Base-by-base conservation (phyloP, 2,329 filamentous ascomycete genomes). In the Chrysoporthe puriensis region DNA sequence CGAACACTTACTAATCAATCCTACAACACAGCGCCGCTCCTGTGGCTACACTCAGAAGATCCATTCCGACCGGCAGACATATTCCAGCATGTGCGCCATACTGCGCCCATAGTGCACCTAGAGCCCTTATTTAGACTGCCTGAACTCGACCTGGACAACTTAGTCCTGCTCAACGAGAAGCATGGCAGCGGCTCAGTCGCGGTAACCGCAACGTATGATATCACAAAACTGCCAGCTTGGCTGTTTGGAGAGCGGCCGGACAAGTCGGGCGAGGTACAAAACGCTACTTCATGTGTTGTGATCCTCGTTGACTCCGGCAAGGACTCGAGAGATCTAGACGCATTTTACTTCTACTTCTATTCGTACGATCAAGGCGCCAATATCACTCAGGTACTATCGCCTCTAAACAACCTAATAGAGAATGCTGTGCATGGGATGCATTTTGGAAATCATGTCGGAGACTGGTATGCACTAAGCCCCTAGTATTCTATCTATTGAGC, bases 301-400 rank as follows among this genome's bases (percentile, higher is more conserved):
- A 72, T 78, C 26, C 46, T 78, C 9, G 75, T 78, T 0, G 58
- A 65, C 26, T 66, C 52, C 14, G 73, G 76, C 16, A 75, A 74
- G 64, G 69, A 64, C 43, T 50, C 72, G 6, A 40, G 70, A 1
- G 74, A 77, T 6, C 8, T 77, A 0, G 77, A 77, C 43, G 76
- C 75, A 0, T 78, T 78, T 11, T 78, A 74, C 66, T 78, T 78
- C 50, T 78, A 78, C 34, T 78, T 78, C 18, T 78, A 78, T 61
- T 77, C 76, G 0, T 78, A 74, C 34, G 75, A 78, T 1, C 73
- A 75, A 40, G 76, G 76, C 0, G 71, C 75, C 0, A 77, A 77
- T 21, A 72, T 77, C 63, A 77, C 74, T 0, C 77, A 77, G 46
- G 76, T 78, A 0, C 16, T 77, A 36, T 73, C 75, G 36, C 76